Evolutionary conservation across 257 asterid genomes (phyloP), one percentile per base, ranked within the genome.

Genomic region (Solanum microdontum): DNA sequence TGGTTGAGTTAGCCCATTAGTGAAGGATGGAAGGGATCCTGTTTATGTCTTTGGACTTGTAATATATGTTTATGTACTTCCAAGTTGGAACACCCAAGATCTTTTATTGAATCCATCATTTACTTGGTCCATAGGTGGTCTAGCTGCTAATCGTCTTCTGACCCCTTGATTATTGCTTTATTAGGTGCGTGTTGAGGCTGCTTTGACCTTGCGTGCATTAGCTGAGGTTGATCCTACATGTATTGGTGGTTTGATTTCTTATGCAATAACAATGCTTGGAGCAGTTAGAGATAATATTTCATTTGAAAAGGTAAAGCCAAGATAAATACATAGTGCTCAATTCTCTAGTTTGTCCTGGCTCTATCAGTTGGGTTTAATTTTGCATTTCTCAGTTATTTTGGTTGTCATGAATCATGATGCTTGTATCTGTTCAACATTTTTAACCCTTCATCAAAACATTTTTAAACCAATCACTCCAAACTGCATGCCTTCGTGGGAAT

Each of bases 111-210:
- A 45, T 45, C 43, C 43, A 19, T 48, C 69, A 82, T 82, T 48
- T 48, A 48, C 85, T 82, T 45, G 2, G 23, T 82, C 30, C 40
- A 28, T 82, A 19, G 40, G 69, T 82, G 36, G n/a, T 79, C 84
- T 40, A 45, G 68, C 66, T 48, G 36, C 37, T 82, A 37, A 72
- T 89, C 82, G 62, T 86, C 66, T 68, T 64, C 37, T 89, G 90
- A 92, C 90, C 26, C 70, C 84, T 74, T 79, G 28, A 28, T 60
- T 83, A 58, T 79, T 64, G 85, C 43, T 85, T 89, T 87, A 88
- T 72, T 89, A 97, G 99, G 99, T 96, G 89, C 97, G 99, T 79
- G 95, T 93, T 92, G 99, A 97, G 94, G 99, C 99, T 89, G 99
- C 99, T 77, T 90, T 97, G 93, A 92, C 99, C 89, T 91, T 97